These are phyloP conservation scores for Magnaporthiopsis poae DNA, from an alignment of 2,329 filamentous ascomycete species.

Conservation along the genomic window DNA sequence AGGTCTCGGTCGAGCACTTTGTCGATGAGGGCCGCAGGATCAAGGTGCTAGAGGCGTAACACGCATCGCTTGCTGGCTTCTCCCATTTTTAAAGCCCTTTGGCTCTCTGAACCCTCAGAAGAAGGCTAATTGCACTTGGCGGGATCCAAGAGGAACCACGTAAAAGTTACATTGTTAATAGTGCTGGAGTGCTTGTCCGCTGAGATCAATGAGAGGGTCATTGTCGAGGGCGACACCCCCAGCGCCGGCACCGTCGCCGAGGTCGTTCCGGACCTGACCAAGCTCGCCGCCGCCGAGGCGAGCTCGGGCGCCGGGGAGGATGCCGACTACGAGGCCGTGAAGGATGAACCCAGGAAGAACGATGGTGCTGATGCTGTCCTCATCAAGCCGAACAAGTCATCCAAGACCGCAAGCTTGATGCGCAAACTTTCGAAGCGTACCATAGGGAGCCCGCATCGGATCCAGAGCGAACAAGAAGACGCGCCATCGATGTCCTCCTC, in stretches of 20 bases:
- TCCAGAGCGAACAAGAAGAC: constrained; percentile 19
- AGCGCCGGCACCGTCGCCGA: constrained; percentile 39
- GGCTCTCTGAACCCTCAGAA: too few relatives aligned
- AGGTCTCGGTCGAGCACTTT: constrained; percentile 75
- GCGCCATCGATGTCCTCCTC: constrained; percentile 12
- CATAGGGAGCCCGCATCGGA: neutral
- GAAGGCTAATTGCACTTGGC: too few relatives aligned
- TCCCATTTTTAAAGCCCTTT: too few relatives aligned
- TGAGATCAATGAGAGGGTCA: constrained; percentile 63
- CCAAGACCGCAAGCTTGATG: constrained; percentile 10
- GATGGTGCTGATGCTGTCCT: neutral
- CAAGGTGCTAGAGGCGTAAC: too few relatives aligned
- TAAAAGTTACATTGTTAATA: too few relatives aligned
- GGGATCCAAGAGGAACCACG: too few relatives aligned
- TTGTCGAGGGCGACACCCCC: constrained; percentile 50
- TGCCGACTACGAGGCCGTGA: constrained; percentile 11
- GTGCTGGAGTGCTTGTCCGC: too few relatives aligned
- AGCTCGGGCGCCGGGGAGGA: constrained; percentile 13
- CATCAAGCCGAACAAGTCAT: neutral
- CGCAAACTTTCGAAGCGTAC: constrained; percentile 16
- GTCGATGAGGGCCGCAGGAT: constrained; percentile 84
- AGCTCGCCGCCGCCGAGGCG: constrained; percentile 25
- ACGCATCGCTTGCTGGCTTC: too few relatives aligned
- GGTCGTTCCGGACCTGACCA: constrained; percentile 44
- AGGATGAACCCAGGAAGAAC: constrained; percentile 8